Percentiles rank a stretch among this genome's conserved stretches.
phyloP scores from a whole-genome alignment of 2,329 filamentous ascomycete species.

The Aspergillus arachidicola region DNA sequence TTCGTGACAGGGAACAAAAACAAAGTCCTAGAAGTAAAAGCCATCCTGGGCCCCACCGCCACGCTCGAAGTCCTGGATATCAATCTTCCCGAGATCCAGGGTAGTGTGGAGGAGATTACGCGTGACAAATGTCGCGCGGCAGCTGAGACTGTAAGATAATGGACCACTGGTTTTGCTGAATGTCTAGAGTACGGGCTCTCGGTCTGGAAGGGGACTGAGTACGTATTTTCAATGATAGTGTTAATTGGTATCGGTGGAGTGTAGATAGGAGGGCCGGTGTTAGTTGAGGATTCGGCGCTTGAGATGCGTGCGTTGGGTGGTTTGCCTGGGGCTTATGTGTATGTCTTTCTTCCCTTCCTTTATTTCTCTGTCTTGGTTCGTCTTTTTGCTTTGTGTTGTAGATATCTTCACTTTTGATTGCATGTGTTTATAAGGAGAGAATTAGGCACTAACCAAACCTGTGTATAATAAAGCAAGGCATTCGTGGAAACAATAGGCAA shows the following conservation, averaged over 20 bases:
- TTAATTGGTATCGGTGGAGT: background rate
- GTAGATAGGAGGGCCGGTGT: constrained; percentile 74
- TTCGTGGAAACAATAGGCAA: constrained; percentile 79
- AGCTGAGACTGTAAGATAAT: constrained; percentile 49
- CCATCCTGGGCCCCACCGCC: constrained; percentile 71
- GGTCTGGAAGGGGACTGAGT: background rate
- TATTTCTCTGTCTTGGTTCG: background rate
- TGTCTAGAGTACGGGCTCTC: background rate
- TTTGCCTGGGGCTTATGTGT: constrained; percentile 89
- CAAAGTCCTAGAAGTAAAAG: constrained; percentile 81
- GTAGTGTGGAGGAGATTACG: constrained; percentile 81
- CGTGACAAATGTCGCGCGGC: constrained; percentile 77
- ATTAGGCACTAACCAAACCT: background rate
- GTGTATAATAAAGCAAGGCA: constrained; percentile 68
- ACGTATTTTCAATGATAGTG: background rate
- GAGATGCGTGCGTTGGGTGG: constrained; percentile 82
- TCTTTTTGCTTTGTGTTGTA: background rate
- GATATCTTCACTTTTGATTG: too few relatives aligned
- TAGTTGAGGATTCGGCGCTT: constrained; percentile 87
- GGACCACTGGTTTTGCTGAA: background rate
- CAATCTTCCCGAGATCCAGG: constrained; percentile 82
- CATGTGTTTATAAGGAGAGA: background rate
- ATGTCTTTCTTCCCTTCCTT: constrained; percentile 30
- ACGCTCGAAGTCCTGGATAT: constrained; percentile 68
- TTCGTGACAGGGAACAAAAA: constrained; percentile 92